Evolutionary conservation across 169 alveolate species (phyloP).

Genomic region (Plasmodium gonderi): DNA sequence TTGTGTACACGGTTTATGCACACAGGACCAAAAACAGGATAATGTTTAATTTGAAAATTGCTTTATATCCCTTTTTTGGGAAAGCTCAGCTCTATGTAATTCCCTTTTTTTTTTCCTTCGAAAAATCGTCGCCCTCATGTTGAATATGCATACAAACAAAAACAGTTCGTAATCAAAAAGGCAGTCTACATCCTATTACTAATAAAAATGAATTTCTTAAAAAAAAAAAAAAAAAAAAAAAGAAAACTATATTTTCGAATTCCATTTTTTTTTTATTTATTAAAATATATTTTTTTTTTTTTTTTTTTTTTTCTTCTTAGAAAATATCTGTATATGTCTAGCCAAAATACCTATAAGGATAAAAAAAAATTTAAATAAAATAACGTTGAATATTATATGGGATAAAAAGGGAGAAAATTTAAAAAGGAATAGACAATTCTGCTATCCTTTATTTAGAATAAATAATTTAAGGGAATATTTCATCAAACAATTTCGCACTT

Average conservation of each 20-base stretch:
- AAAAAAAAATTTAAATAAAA: not conserved
- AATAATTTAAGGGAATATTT: not conserved
- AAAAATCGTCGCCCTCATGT: too few species aligned
- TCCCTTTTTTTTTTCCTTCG: too few species aligned
- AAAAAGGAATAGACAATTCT: not conserved
- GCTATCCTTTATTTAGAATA: not conserved
- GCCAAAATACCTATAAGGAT: constrained; percentile 9
- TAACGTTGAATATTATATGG: not conserved
- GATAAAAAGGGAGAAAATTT: not conserved
- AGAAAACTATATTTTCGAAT: not conserved
- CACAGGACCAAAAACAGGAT: not conserved
- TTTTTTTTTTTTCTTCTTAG: not conserved
- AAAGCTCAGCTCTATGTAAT: too few species aligned
- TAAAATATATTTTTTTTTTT: not conserved
- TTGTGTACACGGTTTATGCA: not conserved
- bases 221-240: constrained; percentile 1
- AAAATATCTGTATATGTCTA: constrained; percentile 7
- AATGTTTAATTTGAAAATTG: not conserved
- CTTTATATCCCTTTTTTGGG: not conserved
- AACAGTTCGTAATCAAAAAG: not conserved
- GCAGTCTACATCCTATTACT: not conserved
- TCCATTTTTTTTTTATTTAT: not conserved
- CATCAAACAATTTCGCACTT: not conserved
- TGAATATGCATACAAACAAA: not conserved
- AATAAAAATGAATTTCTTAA: not conserved